Evolutionary conservation across 257 asterid genomes (phyloP).

Genomic region (Eucommia ulmoides): DNA sequence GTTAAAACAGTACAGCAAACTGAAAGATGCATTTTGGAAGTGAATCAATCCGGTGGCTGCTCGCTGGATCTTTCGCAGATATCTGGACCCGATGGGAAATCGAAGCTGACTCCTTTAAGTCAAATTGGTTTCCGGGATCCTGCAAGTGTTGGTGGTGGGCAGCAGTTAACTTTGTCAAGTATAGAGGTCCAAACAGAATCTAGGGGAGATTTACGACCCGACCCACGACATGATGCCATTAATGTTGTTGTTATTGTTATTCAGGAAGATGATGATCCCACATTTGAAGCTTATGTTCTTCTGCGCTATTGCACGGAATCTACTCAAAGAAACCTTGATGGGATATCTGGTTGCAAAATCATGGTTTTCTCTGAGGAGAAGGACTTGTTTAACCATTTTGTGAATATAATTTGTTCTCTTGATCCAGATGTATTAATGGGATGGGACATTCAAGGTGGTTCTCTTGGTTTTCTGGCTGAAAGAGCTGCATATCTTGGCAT

Average conservation of each 20-base stretch:
- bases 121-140: slow-evolving; percentile 90
- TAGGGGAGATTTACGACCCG: slow-evolving; percentile 86
- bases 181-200: slow-evolving; percentile 82
- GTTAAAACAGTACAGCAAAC: slow-evolving; percentile 6
- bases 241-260: slow-evolving; percentile 53
- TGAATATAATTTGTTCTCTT: slow-evolving; percentile 33
- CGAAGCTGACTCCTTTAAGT: slow-evolving; percentile 72
- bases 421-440: slow-evolving; percentile 92
- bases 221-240: slow-evolving; percentile 89
- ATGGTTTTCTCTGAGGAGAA: slow-evolving; percentile 49
- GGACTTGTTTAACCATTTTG: slow-evolving; percentile 44
- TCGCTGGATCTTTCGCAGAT: slow-evolving; percentile 64
- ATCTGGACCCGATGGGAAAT: slow-evolving; percentile 69
- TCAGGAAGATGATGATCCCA: slow-evolving; percentile 61
- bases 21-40: slow-evolving; percentile 13
- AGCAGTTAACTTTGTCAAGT: slow-evolving; percentile 78
- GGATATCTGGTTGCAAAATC: slow-evolving; percentile 41
- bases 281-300: slow-evolving; percentile 42
- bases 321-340: slow-evolving; percentile 44
- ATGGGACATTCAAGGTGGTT: slow-evolving; percentile 92
- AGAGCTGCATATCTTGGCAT: slow-evolving; percentile 88
- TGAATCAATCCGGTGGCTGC: slow-evolving; percentile 24
- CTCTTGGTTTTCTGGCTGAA: slow-evolving; percentile 95
- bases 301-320: slow-evolving; percentile 31
- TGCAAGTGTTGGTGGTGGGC: slow-evolving; percentile 79